phyloP scores from a whole-genome alignment of 2,329 filamentous ascomycete genomes.

The Beauveria sp. region DNA sequence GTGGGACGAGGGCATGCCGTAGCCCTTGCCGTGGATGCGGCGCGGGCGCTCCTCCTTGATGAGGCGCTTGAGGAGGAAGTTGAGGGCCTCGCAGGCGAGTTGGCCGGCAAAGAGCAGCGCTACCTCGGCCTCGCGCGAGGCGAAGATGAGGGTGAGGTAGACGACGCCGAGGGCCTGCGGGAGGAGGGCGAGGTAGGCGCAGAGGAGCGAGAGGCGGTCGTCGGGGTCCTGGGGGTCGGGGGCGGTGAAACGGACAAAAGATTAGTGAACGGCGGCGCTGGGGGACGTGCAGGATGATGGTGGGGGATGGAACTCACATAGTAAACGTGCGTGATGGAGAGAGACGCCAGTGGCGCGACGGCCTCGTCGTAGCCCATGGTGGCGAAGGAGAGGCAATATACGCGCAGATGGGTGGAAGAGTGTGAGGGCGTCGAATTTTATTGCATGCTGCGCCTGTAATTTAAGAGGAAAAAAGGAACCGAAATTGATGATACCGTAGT shows the following conservation, averaged over 20 bases:
- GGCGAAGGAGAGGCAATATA: background rate
- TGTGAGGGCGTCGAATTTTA: background rate
- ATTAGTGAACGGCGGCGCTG: background rate
- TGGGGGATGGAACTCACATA: slow-evolving; percentile 58
- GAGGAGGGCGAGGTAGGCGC: slow-evolving; percentile 88
- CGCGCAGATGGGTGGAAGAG: background rate
- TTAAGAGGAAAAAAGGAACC: background rate
- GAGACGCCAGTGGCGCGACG: slow-evolving; percentile 63
- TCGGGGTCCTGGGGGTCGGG: slow-evolving; percentile 61
- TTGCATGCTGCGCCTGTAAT: background rate
- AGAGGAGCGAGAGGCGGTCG: slow-evolving; percentile 77
- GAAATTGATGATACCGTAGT: background rate
- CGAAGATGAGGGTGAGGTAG: slow-evolving; percentile 86
- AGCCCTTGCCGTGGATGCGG: slow-evolving; percentile 83
- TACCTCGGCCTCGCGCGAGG: slow-evolving; percentile 84
- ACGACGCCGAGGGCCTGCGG: slow-evolving; percentile 86
- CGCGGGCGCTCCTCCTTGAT: slow-evolving; percentile 87
- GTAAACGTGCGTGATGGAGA: slow-evolving; percentile 92
- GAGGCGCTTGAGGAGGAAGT: slow-evolving; percentile 80
- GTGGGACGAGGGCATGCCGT: slow-evolving; percentile 94
- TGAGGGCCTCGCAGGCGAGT: slow-evolving; percentile 82
- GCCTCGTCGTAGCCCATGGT: slow-evolving; percentile 7
- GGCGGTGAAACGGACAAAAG: background rate
- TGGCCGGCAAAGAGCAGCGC: slow-evolving; percentile 86
- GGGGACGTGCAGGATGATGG: background rate